Conservation (phyloP, 225 moss, liverwort and hornwort species). For the Marchantia paleacea region DNA sequence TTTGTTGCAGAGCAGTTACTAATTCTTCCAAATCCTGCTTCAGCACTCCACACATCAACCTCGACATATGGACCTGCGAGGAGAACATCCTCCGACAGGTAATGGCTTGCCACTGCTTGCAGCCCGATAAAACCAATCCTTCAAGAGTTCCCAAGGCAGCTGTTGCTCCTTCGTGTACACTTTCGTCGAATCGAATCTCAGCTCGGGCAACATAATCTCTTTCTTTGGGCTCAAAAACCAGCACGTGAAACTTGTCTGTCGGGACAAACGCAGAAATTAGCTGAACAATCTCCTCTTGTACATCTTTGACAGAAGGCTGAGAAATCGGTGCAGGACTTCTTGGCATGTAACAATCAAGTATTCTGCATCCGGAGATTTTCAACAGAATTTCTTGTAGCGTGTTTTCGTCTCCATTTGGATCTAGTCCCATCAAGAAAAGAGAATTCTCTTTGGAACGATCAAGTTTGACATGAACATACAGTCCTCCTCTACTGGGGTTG, state of each 20-base stretch:
- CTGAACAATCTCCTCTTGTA: slow-evolving; percentile 26
- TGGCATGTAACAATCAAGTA: slow-evolving; percentile 35
- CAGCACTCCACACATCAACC: slow-evolving; percentile 30
- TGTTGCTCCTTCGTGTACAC: slow-evolving; percentile 34
- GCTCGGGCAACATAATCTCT: slow-evolving; percentile 35
- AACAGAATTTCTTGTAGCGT: slow-evolving; percentile 29
- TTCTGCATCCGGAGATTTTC: slow-evolving; percentile 17
- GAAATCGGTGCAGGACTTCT: slow-evolving; percentile 21
- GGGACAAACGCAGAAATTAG: slow-evolving; percentile 27
- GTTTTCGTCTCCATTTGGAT: slow-evolving; percentile 25
- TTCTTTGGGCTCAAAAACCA: slow-evolving; percentile 32
- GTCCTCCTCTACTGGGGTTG: slow-evolving; percentile 2
- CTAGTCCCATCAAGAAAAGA: slow-evolving; percentile 29
- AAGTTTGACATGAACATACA: slow-evolving; percentile 14
- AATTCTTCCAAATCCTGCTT: slow-evolving; percentile 36
- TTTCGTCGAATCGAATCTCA: slow-evolving; percentile 42
- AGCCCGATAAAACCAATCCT: slow-evolving; percentile 33
- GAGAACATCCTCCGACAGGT: slow-evolving; percentile 33
- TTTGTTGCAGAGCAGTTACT: slow-evolving; percentile 32
- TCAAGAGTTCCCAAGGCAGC: slow-evolving; percentile 35
- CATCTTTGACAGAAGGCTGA: slow-evolving; percentile 26
- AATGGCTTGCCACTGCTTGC: slow-evolving; percentile 34
- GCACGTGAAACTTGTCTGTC: slow-evolving; percentile 36
- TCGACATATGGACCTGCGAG: slow-evolving; percentile 35
- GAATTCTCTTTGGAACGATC: slow-evolving; percentile 29